Evolutionary conservation across 2,329 filamentous ascomycete species (phyloP).

Genomic region (Paecilomyces variotii): DNA sequence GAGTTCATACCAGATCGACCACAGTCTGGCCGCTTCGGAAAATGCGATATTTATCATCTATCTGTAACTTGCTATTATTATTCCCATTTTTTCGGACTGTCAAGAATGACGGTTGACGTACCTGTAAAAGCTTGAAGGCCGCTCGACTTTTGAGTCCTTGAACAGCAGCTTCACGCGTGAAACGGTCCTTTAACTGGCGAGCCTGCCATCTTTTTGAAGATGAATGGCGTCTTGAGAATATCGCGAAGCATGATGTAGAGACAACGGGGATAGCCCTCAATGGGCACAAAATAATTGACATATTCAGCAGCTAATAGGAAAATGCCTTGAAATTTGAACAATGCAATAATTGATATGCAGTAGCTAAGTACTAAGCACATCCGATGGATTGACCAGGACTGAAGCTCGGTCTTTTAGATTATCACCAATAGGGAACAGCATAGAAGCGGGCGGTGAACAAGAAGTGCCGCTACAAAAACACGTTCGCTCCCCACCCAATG

Average conservation of each 20-base stretch:
- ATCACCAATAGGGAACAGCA: not conserved
- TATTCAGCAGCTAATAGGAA: not conserved
- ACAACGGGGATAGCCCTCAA: not conserved
- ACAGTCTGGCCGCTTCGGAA: conserved; percentile 78
- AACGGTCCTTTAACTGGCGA: conserved; percentile 66
- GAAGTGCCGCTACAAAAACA: not conserved
- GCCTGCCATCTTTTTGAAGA: conserved; percentile 76
- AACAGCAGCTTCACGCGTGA: conserved; percentile 66
- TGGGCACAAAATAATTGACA: not conserved
- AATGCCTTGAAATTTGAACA: not conserved
- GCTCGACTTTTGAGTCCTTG: conserved; percentile 80
- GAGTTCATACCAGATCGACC: conserved; percentile 64
- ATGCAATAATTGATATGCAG: not conserved
- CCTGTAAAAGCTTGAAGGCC: conserved; percentile 87
- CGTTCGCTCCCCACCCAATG: no score
- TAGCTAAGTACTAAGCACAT: not conserved
- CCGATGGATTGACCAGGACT: no score
- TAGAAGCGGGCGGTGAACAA: not conserved
- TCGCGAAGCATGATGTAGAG: not conserved
- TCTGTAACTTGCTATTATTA: conserved; percentile 40
- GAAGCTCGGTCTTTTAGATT: not conserved
- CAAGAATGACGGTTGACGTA: conserved; percentile 25
- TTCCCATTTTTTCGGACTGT: not conserved
- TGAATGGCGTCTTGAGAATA: conserved; percentile 14
- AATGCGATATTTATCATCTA: conserved; percentile 72